phyloP scores from a whole-genome alignment of 768 basidiomycete genomes.

The Termitomyces sp. region DNA sequence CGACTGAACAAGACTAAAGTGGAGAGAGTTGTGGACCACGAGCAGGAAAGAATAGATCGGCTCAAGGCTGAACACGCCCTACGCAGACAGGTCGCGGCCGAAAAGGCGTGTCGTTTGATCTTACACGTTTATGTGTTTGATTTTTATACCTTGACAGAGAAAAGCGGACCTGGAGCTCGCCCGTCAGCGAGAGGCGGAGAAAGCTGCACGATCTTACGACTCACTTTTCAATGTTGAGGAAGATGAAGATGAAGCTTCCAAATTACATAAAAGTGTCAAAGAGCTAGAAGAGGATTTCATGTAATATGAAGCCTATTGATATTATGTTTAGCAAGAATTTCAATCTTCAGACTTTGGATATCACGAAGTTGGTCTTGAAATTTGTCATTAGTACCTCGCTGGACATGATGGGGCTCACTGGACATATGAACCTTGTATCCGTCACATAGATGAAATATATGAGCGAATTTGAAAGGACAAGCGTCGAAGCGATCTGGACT shows the following conservation, averaged over 20 bases:
- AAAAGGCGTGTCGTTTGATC: conserved; percentile 44
- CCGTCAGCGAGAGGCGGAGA: conserved; percentile 76
- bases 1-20: conserved; percentile 91
- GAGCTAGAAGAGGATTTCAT: conserved; percentile 90
- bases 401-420: background rate
- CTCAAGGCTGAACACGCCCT: conserved; percentile 68
- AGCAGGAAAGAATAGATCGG: conserved; percentile 79
- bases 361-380: too few relatives aligned
- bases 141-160: conserved; percentile 39
- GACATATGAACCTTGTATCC: too few relatives aligned
- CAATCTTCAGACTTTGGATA: too few relatives aligned
- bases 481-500: too few relatives aligned
- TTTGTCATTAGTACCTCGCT: too few relatives aligned
- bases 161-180: conserved; percentile 76
- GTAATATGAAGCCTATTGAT: conserved; percentile 31
- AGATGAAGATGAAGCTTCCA: conserved; percentile 41
- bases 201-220: conserved; percentile 85
- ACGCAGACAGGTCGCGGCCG: conserved; percentile 56
- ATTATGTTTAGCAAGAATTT: background rate
- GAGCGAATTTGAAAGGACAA: too few relatives aligned
- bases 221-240: conserved; percentile 66
- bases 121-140: background rate
- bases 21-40: conserved; percentile 84
- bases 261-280: conserved; percentile 51
- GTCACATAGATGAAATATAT: too few relatives aligned